A percentile compares a stretch with the other conserved stretches of the same genome.
These are phyloP conservation scores for Solanum tarapatanum DNA, from an alignment of 257 asterid species.

Conservation along the genomic window DNA sequence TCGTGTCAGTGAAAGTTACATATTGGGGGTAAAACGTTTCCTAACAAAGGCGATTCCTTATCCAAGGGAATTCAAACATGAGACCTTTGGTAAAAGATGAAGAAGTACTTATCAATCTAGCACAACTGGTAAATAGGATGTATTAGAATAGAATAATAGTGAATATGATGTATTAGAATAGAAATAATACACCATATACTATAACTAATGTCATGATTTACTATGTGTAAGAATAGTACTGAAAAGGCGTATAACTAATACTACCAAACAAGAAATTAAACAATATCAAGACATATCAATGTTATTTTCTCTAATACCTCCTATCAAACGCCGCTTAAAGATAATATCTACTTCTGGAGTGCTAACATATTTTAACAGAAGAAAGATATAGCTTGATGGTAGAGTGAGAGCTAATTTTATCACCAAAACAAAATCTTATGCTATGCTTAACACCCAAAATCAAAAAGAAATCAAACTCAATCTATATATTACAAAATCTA, in stretches of 20 bases:
- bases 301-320: neutral
- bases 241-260: neutral
- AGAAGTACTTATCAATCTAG: too few relatives aligned
- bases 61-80: accelerated
- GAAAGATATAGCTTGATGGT: neutral
- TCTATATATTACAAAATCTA: constrained; percentile 9
- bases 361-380: neutral
- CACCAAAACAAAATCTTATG: neutral
- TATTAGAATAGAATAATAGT: neutral
- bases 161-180: neutral
- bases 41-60: too few relatives aligned
- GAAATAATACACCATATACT: too few relatives aligned
- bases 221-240: too few relatives aligned
- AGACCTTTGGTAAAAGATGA: neutral
- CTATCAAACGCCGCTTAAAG: neutral
- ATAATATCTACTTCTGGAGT: neutral
- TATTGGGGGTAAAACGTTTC: accelerated
- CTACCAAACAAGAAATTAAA: neutral
- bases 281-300: neutral
- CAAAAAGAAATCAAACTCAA: constrained; percentile 12
- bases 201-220: neutral
- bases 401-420: neutral
- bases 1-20: accelerated
- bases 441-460: neutral
- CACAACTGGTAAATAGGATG: neutral